Conservation (phyloP, 805 yeast genomes). For the Brettanomyces nanus region DNA sequence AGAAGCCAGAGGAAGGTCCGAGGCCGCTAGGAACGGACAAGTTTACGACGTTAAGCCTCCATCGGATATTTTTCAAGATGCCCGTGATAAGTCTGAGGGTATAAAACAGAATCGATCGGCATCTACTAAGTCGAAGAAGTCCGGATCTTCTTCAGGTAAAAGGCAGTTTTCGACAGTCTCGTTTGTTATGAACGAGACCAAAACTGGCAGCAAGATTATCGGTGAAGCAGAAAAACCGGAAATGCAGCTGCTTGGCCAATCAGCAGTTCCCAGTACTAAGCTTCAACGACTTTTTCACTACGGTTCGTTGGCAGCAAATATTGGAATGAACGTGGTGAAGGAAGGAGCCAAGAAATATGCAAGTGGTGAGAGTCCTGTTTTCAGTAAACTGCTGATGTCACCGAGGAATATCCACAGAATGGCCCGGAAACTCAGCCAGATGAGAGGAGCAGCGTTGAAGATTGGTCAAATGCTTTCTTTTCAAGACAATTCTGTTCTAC, state of each 20-base stretch:
- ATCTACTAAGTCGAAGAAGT: too few relatives aligned
- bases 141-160: too few relatives aligned
- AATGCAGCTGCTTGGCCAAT: constrained; percentile 36
- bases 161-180: constrained; percentile 2
- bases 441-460: constrained; percentile 99
- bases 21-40: background rate
- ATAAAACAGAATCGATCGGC: too few relatives aligned
- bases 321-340: constrained; percentile 75
- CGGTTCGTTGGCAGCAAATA: constrained; percentile 85
- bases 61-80: background rate
- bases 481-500: constrained; percentile 81
- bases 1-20: constrained; percentile 23
- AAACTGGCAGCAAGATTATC: constrained; percentile 8
- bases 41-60: background rate
- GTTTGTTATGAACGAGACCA: background rate
- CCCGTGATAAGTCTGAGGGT: constrained; percentile 1
- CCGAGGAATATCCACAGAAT: constrained; percentile 81
- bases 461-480: constrained; percentile 96
- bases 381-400: constrained; percentile 58
- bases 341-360: constrained; percentile 69
- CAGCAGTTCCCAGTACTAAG: constrained; percentile 81
- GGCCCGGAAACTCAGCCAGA: constrained; percentile 79
- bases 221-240: constrained; percentile 30
- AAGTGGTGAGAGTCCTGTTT: constrained; percentile 34
- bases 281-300: constrained; percentile 88